Percentiles rank a stretch among this genome's conserved stretches.
These are phyloP conservation scores for Beauveria varroae DNA, from an alignment of 2,329 filamentous ascomycete genomes.

Conservation along the genomic window DNA sequence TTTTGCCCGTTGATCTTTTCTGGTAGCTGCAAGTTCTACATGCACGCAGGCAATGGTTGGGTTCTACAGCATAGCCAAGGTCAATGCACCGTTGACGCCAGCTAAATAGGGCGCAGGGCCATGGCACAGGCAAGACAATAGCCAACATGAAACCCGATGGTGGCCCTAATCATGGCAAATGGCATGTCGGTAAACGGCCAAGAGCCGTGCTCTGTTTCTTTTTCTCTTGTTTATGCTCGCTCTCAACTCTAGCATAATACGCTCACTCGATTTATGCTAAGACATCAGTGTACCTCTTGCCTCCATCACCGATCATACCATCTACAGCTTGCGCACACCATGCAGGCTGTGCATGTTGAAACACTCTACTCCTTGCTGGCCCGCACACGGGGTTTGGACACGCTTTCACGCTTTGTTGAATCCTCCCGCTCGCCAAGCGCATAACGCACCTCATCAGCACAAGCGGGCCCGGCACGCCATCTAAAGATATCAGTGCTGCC, in stretches of 20 bases:
- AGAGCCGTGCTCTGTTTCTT: background rate
- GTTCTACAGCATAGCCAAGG: background rate
- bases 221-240: background rate
- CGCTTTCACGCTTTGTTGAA: background rate
- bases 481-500: background rate
- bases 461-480: background rate
- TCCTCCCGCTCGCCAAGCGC: background rate
- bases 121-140: background rate
- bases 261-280: background rate
- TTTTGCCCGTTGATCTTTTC: background rate
- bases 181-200: background rate
- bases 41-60: no score
- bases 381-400: background rate
- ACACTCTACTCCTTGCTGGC: background rate
- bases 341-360: constrained; percentile 7
- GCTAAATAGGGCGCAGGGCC: background rate
- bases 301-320: background rate
- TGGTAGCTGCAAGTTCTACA: no score
- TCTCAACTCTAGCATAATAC: background rate
- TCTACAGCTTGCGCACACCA: background rate
- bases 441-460: background rate
- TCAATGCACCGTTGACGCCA: background rate
- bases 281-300: background rate
- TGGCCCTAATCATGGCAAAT: background rate
- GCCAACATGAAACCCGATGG: background rate